These are phyloP conservation scores for Colletotrichum chrysophilum DNA, from an alignment of 2,329 filamentous ascomycete species.

Conservation along the genomic window DNA sequence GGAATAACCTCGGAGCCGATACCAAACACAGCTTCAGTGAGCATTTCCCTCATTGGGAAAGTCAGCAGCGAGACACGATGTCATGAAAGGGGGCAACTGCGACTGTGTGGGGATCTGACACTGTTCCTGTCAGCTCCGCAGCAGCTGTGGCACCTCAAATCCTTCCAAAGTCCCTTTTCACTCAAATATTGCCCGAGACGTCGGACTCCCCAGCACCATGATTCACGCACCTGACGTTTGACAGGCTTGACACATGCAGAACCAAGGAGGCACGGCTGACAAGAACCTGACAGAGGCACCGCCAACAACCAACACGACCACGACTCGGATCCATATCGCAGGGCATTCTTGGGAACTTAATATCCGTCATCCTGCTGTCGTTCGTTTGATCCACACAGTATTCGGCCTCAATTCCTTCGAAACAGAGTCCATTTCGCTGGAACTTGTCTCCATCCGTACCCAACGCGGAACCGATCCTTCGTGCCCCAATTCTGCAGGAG, in stretches of 20 bases:
- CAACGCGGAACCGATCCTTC: not conserved
- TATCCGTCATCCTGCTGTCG: slow-evolving; percentile 1
- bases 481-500: not conserved
- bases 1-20: not conserved
- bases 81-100: not conserved
- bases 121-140: not conserved
- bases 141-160: not conserved
- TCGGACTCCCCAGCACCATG: not conserved
- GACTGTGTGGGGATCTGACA: not conserved
- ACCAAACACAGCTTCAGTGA: not conserved
- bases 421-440: not conserved
- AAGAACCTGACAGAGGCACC: not conserved
- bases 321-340: not conserved
- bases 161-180: not conserved
- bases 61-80: not conserved
- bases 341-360: not conserved
- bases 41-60: not conserved
- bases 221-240: not conserved
- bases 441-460: not conserved
- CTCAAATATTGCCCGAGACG: not conserved
- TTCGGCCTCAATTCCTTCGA: not conserved
- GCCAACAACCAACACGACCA: not conserved
- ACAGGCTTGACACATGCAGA: not conserved
- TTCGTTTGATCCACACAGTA: not conserved
- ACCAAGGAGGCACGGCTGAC: not conserved